Evolutionary conservation across 2,329 filamentous ascomycete genomes (phyloP), one percentile per base, ranked within the genome.

Genomic region (Magnaporthiopsis rhizophila): DNA sequence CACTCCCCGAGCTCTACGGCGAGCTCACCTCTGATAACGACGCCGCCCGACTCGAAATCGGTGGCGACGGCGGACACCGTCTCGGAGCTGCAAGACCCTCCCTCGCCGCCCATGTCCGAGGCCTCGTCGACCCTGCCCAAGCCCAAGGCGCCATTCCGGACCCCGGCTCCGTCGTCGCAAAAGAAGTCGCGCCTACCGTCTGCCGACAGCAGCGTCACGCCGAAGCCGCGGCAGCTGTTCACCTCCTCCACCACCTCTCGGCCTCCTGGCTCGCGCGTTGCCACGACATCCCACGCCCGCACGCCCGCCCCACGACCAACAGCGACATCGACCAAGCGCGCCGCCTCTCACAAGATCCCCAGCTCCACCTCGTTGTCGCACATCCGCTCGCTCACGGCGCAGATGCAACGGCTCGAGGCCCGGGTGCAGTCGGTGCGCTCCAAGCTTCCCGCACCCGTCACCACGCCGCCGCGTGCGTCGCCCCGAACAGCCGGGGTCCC

Each of bases 361-460:
- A 79, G 81, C 63, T 87, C 82, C 67, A 86, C 80, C 67, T 98
- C 95, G 2, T 85, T 99, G 62, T 90, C 90, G 69, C 95, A 99
- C 74, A 96, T 99, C 72, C 91, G 94, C 68, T 90, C 89, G 36
- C 87, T 99, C 68, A 97, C 96, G 65, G 93, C 92, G 34, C 95
- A 98, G 78, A 97, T 98, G 92, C 92, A 97, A 76, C 91, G 92
- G 69, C 87, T 99, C 66, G 95, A 98, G 75, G 91, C 95, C 67
- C 86, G 95, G 59, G 94, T 99, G 12, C 92, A 98, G 66, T 92
- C 89, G 30, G 95, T 89, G 24, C 88, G 92, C 69, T 97, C 94
- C 56, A 97, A 95, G 76, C 84, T 99, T 26, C 95, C 95, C 2
- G 91, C 89, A 1, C 91, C 93, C 2, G 83, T 86, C 9, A 83